Percentiles rank a stretch among this genome's conserved stretches.
Conservation (phyloP, 108 stramenopile species). For the Pseudonitzschia multiseries region DNA sequence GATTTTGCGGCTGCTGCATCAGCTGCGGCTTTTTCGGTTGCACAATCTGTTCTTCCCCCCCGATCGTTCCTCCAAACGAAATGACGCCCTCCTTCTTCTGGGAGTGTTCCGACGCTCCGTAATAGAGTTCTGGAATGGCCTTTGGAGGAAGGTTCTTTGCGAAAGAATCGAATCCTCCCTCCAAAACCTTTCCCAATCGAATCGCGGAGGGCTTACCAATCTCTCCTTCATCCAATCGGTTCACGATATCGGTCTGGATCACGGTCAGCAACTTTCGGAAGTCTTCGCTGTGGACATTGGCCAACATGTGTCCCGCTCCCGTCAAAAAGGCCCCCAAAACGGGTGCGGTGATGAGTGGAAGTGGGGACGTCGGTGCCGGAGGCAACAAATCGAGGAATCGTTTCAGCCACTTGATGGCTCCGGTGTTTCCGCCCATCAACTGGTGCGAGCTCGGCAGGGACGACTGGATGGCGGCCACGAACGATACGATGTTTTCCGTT, state of each 20-base stretch:
- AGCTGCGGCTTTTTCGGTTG: not conserved
- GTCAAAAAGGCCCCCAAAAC: constrained; percentile 84
- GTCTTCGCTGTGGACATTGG: constrained; percentile 52
- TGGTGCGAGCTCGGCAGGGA: constrained; percentile 59
- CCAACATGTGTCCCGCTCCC: constrained; percentile 85
- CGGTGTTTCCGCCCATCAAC: constrained; percentile 71
- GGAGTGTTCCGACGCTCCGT: constrained; percentile 27
- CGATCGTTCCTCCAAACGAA: constrained; percentile 45
- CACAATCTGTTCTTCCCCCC: constrained; percentile 8
- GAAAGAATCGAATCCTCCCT: constrained; percentile 60
- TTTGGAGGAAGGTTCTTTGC: constrained; percentile 52
- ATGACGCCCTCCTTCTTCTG: constrained; percentile 17
- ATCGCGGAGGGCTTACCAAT: constrained; percentile 76
- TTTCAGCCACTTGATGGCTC: constrained; percentile 69
- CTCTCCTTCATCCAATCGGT: constrained; percentile 70
- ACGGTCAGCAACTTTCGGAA: constrained; percentile 47
- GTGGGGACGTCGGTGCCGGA: constrained; percentile 47
- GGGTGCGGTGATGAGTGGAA: constrained; percentile 78
- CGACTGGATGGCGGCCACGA: constrained; percentile 80
- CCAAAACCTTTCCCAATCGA: constrained; percentile 66
- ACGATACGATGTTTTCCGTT: constrained; percentile 75
- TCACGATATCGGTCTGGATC: constrained; percentile 52
- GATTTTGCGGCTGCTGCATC: constrained; percentile 3
- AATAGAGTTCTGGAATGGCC: constrained; percentile 66
- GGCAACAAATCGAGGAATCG: constrained; percentile 77